These are phyloP conservation scores for Globisporangium irregulare DNA, from an alignment of 352 stramenopile genomes.

Conservation along the genomic window DNA sequence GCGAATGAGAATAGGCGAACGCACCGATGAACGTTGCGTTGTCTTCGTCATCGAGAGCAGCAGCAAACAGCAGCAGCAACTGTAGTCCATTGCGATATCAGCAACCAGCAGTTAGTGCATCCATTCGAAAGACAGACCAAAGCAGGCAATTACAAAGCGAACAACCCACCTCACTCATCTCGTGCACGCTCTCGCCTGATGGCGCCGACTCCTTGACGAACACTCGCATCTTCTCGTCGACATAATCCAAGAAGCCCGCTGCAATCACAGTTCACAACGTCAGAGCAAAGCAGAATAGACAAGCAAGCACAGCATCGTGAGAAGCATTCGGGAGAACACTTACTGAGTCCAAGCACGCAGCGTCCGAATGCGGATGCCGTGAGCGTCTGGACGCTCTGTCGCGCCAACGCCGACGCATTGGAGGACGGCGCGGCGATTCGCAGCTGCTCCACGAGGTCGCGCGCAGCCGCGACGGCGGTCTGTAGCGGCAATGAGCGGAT, in stretches of 20 bases:
- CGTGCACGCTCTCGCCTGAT: slow-evolving; percentile 27
- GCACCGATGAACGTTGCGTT: slow-evolving; percentile 75
- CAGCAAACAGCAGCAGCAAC: slow-evolving; percentile 46
- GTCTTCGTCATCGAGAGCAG: slow-evolving; percentile 71
- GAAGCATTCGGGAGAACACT: neutral
- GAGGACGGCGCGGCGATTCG: neutral
- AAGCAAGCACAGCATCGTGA: neutral
- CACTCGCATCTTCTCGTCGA: slow-evolving; percentile 39
- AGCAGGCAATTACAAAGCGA: no score
- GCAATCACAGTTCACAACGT: neutral
- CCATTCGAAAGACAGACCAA: neutral
- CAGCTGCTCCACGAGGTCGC: slow-evolving; percentile 5
- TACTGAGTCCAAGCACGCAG: slow-evolving; percentile 76
- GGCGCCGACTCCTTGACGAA: slow-evolving; percentile 34
- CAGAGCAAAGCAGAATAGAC: neutral
- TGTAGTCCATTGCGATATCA: slow-evolving; percentile 8
- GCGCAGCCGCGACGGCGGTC: slow-evolving; percentile 20
- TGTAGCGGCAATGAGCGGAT: slow-evolving; percentile 12
- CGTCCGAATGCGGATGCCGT: slow-evolving; percentile 50
- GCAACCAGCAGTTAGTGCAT: neutral
- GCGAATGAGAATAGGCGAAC: neutral
- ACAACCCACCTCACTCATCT: slow-evolving; percentile 42
- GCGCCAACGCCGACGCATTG: neutral
- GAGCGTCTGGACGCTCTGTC: slow-evolving; percentile 22
- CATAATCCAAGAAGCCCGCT: slow-evolving; percentile 69